These are phyloP conservation scores for Fusarium falciforme DNA, from an alignment of 2,329 filamentous ascomycete species.

Conservation along the genomic window DNA sequence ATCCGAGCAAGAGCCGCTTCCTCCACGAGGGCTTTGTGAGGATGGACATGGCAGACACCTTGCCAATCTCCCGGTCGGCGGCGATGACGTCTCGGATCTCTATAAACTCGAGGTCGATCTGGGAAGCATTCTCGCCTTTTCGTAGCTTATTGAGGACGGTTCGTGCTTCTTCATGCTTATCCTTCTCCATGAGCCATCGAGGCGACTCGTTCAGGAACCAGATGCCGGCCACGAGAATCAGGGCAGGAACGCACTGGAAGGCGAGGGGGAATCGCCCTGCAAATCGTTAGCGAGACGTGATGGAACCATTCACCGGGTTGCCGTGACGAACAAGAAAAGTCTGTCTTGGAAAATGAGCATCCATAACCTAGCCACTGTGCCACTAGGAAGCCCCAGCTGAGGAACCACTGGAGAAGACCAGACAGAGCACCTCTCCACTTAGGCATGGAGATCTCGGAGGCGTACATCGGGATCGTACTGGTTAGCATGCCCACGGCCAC, in stretches of 20 bases:
- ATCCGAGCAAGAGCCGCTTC: conserved; percentile 58
- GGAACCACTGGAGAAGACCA: conserved; percentile 58
- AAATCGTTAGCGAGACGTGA: not conserved
- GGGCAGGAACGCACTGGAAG: conserved; percentile 44
- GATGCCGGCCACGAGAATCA: conserved; percentile 38
- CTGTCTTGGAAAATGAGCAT: conserved; percentile 40
- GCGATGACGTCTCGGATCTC: conserved; percentile 54
- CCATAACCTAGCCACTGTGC: conserved; percentile 52
- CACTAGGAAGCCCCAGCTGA: conserved; percentile 55
- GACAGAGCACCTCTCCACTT: conserved; percentile 53
- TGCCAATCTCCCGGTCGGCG: conserved; percentile 49
- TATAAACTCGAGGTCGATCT: conserved; percentile 54
- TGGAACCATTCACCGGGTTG: not conserved
- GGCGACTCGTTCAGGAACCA: conserved; percentile 43
- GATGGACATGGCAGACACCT: conserved; percentile 55
- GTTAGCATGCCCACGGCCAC: conserved; percentile 61
- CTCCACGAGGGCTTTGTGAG: conserved; percentile 57
- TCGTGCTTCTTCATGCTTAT: conserved; percentile 48
- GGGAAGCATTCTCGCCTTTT: conserved; percentile 43
- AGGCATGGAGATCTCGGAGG: conserved; percentile 54
- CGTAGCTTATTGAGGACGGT: conserved; percentile 49
- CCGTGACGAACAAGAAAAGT: conserved; percentile 44
- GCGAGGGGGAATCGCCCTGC: conserved; percentile 48
- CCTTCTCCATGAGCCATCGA: conserved; percentile 50
- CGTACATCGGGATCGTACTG: conserved; percentile 59